These are phyloP conservation scores for Scopulariopsis brevicaulis DNA, from an alignment of 2,329 filamentous ascomycete species.

Conservation along the genomic window DNA sequence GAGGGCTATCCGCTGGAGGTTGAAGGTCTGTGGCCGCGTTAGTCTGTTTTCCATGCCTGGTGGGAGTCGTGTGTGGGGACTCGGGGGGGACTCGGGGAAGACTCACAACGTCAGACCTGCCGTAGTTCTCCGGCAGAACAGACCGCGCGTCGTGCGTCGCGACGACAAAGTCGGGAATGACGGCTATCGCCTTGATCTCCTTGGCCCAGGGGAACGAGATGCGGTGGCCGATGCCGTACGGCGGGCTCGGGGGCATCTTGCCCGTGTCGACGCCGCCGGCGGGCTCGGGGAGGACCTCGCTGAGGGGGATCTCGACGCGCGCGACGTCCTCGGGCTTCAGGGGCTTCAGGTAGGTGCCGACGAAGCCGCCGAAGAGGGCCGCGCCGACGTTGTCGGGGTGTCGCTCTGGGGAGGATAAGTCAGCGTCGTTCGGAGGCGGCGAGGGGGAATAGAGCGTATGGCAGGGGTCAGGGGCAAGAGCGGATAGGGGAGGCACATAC, in stretches of 20 bases:
- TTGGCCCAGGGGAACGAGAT: slow-evolving; percentile 90
- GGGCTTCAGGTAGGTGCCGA: slow-evolving; percentile 92
- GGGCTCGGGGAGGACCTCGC: slow-evolving; percentile 82
- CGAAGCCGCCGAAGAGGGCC: slow-evolving; percentile 89
- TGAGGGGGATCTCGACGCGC: slow-evolving; percentile 84
- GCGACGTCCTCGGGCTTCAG: slow-evolving; percentile 81
- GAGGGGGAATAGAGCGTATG: background rate
- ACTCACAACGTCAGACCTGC: slow-evolving; percentile 70
- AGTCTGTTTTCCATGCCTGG: background rate
- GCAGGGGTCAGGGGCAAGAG: background rate
- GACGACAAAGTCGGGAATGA: slow-evolving; percentile 93
- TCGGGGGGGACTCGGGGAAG: background rate
- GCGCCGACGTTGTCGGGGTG: slow-evolving; percentile 94
- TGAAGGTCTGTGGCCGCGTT: slow-evolving; percentile 56
- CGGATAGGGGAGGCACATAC: slow-evolving; percentile 29
- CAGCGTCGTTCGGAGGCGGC: background rate
- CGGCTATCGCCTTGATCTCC: slow-evolving; percentile 93
- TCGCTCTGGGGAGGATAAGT: slow-evolving; percentile 40
- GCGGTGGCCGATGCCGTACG: slow-evolving; percentile 85
- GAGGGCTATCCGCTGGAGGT: slow-evolving; percentile 85
- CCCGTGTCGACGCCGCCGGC: slow-evolving; percentile 89
- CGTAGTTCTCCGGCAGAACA: slow-evolving; percentile 72
- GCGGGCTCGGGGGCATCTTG: slow-evolving; percentile 75
- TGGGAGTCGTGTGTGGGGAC: background rate
- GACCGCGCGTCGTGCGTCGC: slow-evolving; percentile 84